Evolutionary conservation across 2,329 filamentous ascomycete species (phyloP).

Genomic region (Fusarium chlamydosporum): DNA sequence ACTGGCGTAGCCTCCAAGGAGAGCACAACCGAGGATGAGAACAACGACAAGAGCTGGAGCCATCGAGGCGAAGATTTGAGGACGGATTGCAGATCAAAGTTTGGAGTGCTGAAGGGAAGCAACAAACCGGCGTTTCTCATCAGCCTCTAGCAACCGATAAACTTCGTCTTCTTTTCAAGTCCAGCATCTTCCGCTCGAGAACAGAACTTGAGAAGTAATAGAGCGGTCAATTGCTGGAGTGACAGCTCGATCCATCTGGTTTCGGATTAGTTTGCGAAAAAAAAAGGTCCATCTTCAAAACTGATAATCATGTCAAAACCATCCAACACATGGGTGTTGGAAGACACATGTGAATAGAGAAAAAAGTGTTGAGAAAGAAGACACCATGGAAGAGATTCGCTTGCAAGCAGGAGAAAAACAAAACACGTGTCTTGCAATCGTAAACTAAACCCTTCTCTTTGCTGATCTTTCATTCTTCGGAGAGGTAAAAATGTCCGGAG

Average conservation of each 20-base stretch:
- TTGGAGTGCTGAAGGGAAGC: background rate
- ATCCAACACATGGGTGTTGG: background rate
- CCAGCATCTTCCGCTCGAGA: background rate
- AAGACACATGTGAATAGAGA: slow-evolving; percentile 7
- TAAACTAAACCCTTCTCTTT: background rate
- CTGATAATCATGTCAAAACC: background rate
- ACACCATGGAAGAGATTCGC: background rate
- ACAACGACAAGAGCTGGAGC: background rate
- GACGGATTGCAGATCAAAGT: background rate
- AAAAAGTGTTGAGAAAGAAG: background rate
- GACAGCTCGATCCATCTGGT: slow-evolving; percentile 1
- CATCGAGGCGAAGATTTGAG: slow-evolving; percentile 3
- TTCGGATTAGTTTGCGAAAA: slow-evolving; percentile 45
- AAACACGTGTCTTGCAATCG: slow-evolving; percentile 6
- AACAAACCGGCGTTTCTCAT: background rate
- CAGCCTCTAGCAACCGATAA: background rate
- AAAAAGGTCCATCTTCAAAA: slow-evolving; percentile 10
- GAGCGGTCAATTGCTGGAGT: background rate
- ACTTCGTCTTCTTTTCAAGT: background rate
- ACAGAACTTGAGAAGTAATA: background rate
- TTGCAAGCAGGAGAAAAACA: background rate
- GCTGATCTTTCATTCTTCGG: too few species aligned
- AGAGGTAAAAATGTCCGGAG: background rate
- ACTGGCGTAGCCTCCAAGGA: slow-evolving; percentile 42
- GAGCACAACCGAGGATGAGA: slow-evolving; percentile 34